Percentiles rank a stretch among this genome's conserved stretches.
These are phyloP conservation scores for Hypomontagnella monticulosa DNA, from an alignment of 495 filamentous ascomycete genomes.

Conservation along the genomic window DNA sequence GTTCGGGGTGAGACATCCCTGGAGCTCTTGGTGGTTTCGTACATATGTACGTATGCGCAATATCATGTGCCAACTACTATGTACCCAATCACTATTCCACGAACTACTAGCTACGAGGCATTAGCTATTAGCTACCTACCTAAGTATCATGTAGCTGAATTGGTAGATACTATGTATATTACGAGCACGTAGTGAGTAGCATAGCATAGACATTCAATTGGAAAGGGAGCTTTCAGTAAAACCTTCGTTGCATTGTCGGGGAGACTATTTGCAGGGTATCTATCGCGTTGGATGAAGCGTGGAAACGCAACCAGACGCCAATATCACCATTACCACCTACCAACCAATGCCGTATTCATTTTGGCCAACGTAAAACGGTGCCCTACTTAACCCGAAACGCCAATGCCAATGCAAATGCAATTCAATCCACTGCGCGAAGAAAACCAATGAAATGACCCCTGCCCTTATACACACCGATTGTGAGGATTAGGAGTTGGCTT, in stretches of 20 bases:
- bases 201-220: neutral
- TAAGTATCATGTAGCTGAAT: neutral
- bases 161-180: neutral
- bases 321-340: constrained; percentile 42
- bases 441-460: constrained; percentile 4
- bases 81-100: neutral
- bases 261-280: constrained; percentile 43
- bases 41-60: too few species aligned
- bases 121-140: neutral
- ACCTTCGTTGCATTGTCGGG: constrained; percentile 24
- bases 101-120: too few species aligned
- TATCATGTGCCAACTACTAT: neutral
- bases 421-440: constrained; percentile 1
- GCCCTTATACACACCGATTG: constrained; percentile 13
- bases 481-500: neutral
- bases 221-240: neutral
- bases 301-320: constrained; percentile 47
- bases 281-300: constrained; percentile 39
- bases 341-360: constrained; percentile 32
- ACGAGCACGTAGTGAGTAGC: neutral
- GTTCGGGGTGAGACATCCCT: neutral
- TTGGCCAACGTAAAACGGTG: constrained; percentile 15
- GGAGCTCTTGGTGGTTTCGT: too few species aligned
- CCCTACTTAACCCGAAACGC: constrained; percentile 36
- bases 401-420: constrained; percentile 46